Percentiles rank a stretch among this genome's conserved stretches.
Evolutionary conservation across 441 rosid genomes (phyloP).

Genomic region (Croton setiger): DNA sequence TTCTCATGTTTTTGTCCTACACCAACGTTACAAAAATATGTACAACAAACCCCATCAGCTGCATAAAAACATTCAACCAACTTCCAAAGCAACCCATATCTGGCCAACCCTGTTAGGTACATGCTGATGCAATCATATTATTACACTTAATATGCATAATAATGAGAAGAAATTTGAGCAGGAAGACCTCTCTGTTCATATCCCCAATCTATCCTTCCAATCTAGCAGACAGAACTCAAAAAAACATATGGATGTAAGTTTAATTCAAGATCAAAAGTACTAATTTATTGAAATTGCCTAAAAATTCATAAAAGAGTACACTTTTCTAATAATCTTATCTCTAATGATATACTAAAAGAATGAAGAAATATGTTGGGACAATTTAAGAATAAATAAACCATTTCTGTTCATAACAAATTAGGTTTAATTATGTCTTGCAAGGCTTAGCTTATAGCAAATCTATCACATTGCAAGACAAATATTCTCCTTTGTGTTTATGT

Average conservation of each 20-base stretch:
- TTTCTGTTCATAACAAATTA: constrained; percentile 2
- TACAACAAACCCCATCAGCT: neutral
- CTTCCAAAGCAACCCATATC: neutral
- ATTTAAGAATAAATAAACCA: neutral
- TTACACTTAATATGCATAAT: neutral
- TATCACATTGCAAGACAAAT: constrained; percentile 9
- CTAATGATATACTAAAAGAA: neutral
- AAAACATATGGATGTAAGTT: neutral
- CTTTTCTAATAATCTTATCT: neutral
- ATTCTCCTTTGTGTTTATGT: neutral
- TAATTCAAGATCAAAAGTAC: neutral
- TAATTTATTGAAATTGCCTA: neutral
- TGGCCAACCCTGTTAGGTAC: neutral
- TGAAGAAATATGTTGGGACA: constrained; percentile 3
- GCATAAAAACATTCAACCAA: too few relatives aligned
- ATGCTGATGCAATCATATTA: neutral
- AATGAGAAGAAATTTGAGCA: neutral
- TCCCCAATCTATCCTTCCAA: neutral
- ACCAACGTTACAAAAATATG: neutral
- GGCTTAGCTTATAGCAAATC: constrained; percentile 12
- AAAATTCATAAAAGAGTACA: neutral
- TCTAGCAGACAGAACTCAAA: neutral
- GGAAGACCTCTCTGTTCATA: neutral
- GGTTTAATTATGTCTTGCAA: neutral
- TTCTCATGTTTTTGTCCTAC: neutral